Conservation (phyloP, 2,329 filamentous ascomycete genomes). For the Gaeumannomyces sp. region DNA sequence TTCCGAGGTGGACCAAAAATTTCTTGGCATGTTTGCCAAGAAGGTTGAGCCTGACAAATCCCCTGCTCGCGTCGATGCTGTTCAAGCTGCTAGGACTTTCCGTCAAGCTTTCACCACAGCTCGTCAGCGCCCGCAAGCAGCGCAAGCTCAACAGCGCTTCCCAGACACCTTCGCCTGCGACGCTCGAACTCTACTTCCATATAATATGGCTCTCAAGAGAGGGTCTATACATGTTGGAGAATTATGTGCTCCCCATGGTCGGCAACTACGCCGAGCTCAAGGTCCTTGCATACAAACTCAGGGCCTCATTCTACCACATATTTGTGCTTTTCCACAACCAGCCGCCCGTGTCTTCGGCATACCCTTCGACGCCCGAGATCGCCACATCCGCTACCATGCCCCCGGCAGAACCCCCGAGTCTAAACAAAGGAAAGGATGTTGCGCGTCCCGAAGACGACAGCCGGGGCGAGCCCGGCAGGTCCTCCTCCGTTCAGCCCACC, state of each 20-base stretch:
- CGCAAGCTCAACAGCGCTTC: slow-evolving; percentile 75
- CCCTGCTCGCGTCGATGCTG: slow-evolving; percentile 72
- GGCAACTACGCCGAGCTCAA: slow-evolving; percentile 74
- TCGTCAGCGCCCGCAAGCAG: slow-evolving; percentile 76
- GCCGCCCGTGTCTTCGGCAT: slow-evolving; percentile 63
- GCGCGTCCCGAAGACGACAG: slow-evolving; percentile 27
- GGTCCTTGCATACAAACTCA: slow-evolving; percentile 84
- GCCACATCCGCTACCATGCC: background rate
- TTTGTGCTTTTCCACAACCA: slow-evolving; percentile 95
- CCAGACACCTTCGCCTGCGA: slow-evolving; percentile 57
- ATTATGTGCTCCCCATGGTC: slow-evolving; percentile 81
- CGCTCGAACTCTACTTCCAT: slow-evolving; percentile 71
- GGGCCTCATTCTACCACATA: slow-evolving; percentile 92
- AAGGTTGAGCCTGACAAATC: slow-evolving; percentile 70
- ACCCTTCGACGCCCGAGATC: slow-evolving; percentile 42
- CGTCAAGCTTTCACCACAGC: slow-evolving; percentile 76
- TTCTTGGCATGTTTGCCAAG: slow-evolving; percentile 81
- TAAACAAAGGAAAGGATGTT: background rate
- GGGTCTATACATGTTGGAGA: slow-evolving; percentile 79
- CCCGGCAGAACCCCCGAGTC: background rate
- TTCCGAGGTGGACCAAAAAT: slow-evolving; percentile 96
- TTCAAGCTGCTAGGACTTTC: slow-evolving; percentile 91
- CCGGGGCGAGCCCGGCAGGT: slow-evolving; percentile 27
- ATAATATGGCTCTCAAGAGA: slow-evolving; percentile 95
- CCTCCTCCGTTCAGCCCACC: slow-evolving; percentile 39